Conservation (phyloP, 495 filamentous ascomycete genomes). For the Penicillium longicatenatum region DNA sequence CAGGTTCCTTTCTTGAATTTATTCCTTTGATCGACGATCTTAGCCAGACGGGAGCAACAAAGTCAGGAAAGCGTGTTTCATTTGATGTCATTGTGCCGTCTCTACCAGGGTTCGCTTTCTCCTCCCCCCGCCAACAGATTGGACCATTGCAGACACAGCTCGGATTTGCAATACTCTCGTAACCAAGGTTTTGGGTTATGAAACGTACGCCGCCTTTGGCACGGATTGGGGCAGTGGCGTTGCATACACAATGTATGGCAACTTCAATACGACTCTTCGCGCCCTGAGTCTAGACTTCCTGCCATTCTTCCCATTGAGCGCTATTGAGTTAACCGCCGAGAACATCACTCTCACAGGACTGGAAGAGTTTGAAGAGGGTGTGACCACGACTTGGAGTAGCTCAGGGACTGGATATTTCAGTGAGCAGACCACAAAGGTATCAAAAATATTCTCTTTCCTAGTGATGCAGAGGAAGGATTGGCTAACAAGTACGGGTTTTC, state of each 20-base stretch:
- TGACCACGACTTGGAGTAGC: neutral
- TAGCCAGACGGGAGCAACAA: neutral
- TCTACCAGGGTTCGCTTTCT: constrained; percentile 32
- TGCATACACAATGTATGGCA: neutral
- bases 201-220: neutral
- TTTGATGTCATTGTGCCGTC: constrained; percentile 35
- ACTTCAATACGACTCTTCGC: neutral
- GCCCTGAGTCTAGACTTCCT: neutral
- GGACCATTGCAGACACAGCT: constrained; percentile 25
- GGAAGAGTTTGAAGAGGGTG: constrained; percentile 4
- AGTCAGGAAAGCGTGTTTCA: constrained; percentile 9
- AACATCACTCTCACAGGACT: constrained; percentile 9
- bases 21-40: constrained; percentile 22
- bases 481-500: neutral
- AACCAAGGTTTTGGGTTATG: neutral
- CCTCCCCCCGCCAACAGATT: constrained; percentile 23
- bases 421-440: neutral
- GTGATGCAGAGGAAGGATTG: neutral
- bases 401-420: neutral
- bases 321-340: constrained; percentile 20
- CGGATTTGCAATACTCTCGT: neutral
- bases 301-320: neutral
- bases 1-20: constrained; percentile 41
- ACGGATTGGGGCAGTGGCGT: neutral
- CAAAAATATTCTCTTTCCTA: neutral